phyloP scores from a whole-genome alignment of 495 filamentous ascomycete genomes.

The Tuber borchii region DNA sequence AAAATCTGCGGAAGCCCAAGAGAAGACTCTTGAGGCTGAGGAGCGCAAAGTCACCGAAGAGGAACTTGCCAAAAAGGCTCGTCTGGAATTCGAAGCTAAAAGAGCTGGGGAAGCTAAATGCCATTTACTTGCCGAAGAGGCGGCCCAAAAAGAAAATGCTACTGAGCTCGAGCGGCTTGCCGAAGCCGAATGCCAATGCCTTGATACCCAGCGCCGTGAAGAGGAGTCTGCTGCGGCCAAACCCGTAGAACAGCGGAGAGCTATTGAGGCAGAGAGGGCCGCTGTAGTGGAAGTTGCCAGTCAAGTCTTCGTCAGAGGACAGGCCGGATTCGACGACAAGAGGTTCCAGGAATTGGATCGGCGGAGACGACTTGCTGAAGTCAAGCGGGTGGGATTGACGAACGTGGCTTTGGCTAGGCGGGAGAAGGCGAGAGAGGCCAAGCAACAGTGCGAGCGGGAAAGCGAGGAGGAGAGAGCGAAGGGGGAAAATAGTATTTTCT shows the following conservation, averaged over 20 bases:
- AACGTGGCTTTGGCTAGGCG: constrained; percentile 11
- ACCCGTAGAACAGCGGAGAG: neutral
- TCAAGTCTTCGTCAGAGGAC: constrained; percentile 8
- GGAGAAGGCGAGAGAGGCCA: constrained; percentile 17
- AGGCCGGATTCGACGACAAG: constrained; percentile 1
- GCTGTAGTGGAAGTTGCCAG: constrained; percentile 11
- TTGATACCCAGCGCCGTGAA: constrained; percentile 1
- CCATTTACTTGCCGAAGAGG: constrained; percentile 9
- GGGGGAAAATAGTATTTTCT: neutral
- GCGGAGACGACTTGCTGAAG: constrained; percentile 23
- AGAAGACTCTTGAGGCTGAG: constrained; percentile 6
- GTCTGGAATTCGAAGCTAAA: constrained; percentile 7
- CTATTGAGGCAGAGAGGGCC: neutral
- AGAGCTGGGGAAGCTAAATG: constrained; percentile 10
- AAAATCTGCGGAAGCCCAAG: constrained; percentile 5
- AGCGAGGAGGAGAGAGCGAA: constrained; percentile 19
- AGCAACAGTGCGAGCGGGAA: constrained; percentile 18
- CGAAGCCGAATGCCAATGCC: constrained; percentile 16
- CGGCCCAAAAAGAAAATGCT: constrained; percentile 8
- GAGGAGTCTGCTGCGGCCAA: neutral
- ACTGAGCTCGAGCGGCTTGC: constrained; percentile 18
- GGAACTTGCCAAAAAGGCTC: constrained; percentile 10
- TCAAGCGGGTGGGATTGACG: constrained; percentile 19
- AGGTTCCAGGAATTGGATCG: constrained; percentile 20
- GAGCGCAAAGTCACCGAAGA: constrained; percentile 1